Conservation (phyloP, 2,329 filamentous ascomycete species). For the Aspergillus quadrilineatus region DNA sequence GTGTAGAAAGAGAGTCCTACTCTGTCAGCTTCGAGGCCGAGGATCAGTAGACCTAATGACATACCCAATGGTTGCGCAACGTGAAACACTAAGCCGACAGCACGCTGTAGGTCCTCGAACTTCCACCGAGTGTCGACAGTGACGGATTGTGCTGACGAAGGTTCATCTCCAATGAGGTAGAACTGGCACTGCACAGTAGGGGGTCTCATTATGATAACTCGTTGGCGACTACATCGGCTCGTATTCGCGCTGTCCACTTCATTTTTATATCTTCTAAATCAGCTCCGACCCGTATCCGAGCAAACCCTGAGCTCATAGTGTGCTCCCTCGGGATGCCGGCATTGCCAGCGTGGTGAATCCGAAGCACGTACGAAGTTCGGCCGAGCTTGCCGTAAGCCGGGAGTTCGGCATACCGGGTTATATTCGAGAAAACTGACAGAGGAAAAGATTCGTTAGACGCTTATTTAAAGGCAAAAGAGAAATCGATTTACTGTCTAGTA, state of each 20-base stretch:
- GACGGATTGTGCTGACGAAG: slow-evolving; percentile 50
- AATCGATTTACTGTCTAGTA: not conserved
- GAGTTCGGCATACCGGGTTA: not conserved
- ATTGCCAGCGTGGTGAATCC: not conserved
- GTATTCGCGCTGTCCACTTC: too few relatives aligned
- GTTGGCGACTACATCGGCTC: too few relatives aligned
- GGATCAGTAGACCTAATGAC: not conserved
- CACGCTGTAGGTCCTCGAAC: slow-evolving; percentile 55
- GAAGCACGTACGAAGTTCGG: slow-evolving; percentile 14
- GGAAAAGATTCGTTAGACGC: too few relatives aligned
- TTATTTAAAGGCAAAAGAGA: not conserved
- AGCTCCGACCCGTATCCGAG: not conserved
- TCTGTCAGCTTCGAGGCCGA: too few relatives aligned
- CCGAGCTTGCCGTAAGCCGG: not conserved
- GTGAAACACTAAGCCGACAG: slow-evolving; percentile 50
- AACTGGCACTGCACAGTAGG: slow-evolving; percentile 13
- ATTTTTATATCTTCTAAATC: not conserved
- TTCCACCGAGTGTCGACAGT: slow-evolving; percentile 47
- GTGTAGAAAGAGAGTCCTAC: slow-evolving; percentile 18
- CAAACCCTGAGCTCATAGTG: too few relatives aligned
- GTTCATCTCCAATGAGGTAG: slow-evolving; percentile 22
- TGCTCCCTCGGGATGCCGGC: too few relatives aligned
- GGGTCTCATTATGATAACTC: not conserved
- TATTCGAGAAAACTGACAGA: not conserved
- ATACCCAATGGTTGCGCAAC: slow-evolving; percentile 48